Conservation (phyloP, 176 grass and related monocot genomes). For the Zea mays region DNA sequence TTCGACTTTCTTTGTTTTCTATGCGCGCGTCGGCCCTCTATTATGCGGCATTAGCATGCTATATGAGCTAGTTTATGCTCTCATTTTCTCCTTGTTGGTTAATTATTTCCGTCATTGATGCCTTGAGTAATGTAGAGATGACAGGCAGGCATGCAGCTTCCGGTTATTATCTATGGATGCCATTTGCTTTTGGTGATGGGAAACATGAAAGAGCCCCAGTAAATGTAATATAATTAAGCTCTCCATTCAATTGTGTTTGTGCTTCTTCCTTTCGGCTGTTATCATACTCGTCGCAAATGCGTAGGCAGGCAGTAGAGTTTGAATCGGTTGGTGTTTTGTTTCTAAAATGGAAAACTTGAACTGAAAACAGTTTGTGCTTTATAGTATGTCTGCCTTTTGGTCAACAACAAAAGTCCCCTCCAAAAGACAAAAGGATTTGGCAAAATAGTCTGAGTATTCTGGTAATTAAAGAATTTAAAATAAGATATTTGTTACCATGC, state of each 20-base stretch:
- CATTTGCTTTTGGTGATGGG: slow-evolving; percentile 42
- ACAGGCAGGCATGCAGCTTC: slow-evolving; percentile 29
- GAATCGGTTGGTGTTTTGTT: neutral
- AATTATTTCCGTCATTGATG: slow-evolving; percentile 37
- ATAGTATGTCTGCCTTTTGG: neutral
- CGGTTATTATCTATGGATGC: slow-evolving; percentile 44
- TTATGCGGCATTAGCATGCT: slow-evolving; percentile 46
- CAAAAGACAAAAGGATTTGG: neutral
- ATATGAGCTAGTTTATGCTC: slow-evolving; percentile 7
- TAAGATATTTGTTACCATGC: neutral
- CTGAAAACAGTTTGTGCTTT: neutral
- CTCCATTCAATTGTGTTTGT: slow-evolving; percentile 25
- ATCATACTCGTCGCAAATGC: neutral
- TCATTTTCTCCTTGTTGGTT: neutral
- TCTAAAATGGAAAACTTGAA: neutral
- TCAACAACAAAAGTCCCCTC: neutral
- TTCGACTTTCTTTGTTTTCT: slow-evolving; percentile 29
- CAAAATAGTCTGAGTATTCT: neutral
- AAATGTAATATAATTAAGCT: slow-evolving; percentile 55
- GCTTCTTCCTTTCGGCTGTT: neutral
- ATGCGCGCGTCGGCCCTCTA: slow-evolving; percentile 40
- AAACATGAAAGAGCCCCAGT: slow-evolving; percentile 45
- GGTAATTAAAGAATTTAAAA: neutral
- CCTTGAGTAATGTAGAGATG: slow-evolving; percentile 38
- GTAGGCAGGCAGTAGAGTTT: neutral